A percentile compares a stretch with the other conserved stretches of the same genome.
Conservation (phyloP, 2,329 filamentous ascomycete species). For the Fusarium nisikadoi region DNA sequence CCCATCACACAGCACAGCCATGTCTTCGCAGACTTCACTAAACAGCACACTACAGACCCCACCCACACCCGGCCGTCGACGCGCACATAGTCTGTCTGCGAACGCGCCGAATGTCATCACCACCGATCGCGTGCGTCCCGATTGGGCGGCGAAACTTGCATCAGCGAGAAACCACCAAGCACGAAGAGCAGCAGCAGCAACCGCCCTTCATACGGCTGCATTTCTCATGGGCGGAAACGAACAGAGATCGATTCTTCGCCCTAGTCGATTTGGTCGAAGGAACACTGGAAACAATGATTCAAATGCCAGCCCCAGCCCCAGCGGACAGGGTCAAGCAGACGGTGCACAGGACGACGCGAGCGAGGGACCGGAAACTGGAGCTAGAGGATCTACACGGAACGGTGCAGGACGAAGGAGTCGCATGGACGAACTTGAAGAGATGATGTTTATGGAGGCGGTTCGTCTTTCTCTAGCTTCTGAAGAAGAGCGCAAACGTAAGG, state of each 20-base stretch:
- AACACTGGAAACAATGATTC: constrained; percentile 54
- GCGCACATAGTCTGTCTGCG: constrained; percentile 76
- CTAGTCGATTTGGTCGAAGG: constrained; percentile 68
- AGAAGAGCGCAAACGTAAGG: constrained; percentile 88
- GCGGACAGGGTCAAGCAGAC: constrained; percentile 41
- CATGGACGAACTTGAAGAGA: constrained; percentile 91
- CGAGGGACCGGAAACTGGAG: constrained; percentile 42
- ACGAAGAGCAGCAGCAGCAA: constrained; percentile 89
- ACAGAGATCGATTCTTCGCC: constrained; percentile 57
- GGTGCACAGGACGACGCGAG: constrained; percentile 8
- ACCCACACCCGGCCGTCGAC: constrained; percentile 53
- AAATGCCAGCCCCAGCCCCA: constrained; percentile 45
- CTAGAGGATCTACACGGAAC: constrained; percentile 35
- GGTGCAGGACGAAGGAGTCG: constrained; percentile 57
- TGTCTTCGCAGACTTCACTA: constrained; percentile 88
- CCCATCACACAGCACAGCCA: constrained; percentile 68
- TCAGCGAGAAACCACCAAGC: constrained; percentile 86
- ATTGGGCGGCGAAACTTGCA: constrained; percentile 91
- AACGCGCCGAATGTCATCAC: constrained; percentile 88
- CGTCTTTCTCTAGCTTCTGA: constrained; percentile 90
- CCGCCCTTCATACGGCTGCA: constrained; percentile 92
- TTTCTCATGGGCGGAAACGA: constrained; percentile 82
- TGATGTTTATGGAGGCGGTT: constrained; percentile 99
- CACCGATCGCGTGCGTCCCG: constrained; percentile 90
- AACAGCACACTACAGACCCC: constrained; percentile 64